These are phyloP conservation scores for Fragaria iinumae DNA, from an alignment of 306 rosid species.

Conservation along the genomic window DNA sequence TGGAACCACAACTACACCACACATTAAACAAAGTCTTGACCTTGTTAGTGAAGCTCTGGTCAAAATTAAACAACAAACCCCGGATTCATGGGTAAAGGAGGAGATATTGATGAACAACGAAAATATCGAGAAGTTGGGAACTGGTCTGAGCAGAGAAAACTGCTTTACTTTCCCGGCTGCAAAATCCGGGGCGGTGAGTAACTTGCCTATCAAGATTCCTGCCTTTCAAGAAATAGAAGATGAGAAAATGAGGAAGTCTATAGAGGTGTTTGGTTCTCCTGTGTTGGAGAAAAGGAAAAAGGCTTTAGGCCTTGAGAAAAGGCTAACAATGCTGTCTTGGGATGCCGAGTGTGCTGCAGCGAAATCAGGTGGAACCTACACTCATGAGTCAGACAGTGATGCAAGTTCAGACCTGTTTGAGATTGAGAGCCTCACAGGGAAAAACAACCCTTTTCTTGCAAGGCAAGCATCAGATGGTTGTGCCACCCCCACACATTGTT, in stretches of 20 bases:
- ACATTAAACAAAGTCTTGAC: slow-evolving; percentile 27
- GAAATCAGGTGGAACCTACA: slow-evolving; percentile 23
- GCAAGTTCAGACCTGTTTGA: slow-evolving; percentile 95
- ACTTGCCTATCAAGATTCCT: slow-evolving; percentile 33
- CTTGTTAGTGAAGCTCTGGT: slow-evolving; percentile 26
- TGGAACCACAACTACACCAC: slow-evolving; percentile 26
- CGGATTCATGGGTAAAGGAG: slow-evolving; percentile 26
- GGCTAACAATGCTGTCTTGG: slow-evolving; percentile 43
- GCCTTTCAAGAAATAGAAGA: slow-evolving; percentile 29
- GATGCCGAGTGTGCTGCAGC: slow-evolving; percentile 25
- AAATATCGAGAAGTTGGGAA: slow-evolving; percentile 31
- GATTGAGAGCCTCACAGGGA: slow-evolving; percentile 66
- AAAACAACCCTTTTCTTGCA: slow-evolving; percentile 43
- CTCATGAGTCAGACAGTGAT: slow-evolving; percentile 72
- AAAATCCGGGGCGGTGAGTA: slow-evolving; percentile 23
- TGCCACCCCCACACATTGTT: slow-evolving; percentile 62
- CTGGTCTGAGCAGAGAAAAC: slow-evolving; percentile 28
- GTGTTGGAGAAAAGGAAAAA: slow-evolving; percentile 41
- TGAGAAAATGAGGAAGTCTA: slow-evolving; percentile 38
- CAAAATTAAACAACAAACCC: slow-evolving; percentile 29
- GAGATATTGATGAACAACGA: slow-evolving; percentile 21
- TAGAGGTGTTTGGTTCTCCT: slow-evolving; percentile 79
- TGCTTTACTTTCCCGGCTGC: slow-evolving; percentile 34
- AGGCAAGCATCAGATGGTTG: slow-evolving; percentile 52
- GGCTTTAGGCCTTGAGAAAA: slow-evolving; percentile 61